Evolutionary conservation across 164 flowering plant genomes (phyloP).

Genomic region (Houttuynia cordata): DNA sequence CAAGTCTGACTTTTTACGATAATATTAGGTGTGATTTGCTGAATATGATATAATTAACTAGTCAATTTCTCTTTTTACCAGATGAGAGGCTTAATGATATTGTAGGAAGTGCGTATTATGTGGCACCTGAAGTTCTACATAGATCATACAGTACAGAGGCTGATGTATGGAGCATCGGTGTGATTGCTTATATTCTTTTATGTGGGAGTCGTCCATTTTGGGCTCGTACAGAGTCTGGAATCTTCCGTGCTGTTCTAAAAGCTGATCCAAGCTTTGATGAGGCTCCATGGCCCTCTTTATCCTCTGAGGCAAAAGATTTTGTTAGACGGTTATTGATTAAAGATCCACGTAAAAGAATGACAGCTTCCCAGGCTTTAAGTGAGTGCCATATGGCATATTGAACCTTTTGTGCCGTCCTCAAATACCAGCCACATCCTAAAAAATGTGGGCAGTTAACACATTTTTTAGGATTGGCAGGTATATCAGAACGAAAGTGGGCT

Average conservation of each 20-base stretch:
- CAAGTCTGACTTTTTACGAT: too few relatives aligned
- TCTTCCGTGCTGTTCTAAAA: constrained; percentile 75
- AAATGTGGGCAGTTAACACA: too few relatives aligned
- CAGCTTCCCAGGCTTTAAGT: constrained; percentile 88
- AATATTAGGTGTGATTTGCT: too few relatives aligned
- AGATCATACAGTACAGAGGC: constrained; percentile 89
- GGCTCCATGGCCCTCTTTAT: constrained; percentile 75
- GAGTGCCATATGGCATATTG: constrained; percentile 19
- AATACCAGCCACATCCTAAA: too few relatives aligned
- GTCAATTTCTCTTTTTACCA: constrained; percentile 21
- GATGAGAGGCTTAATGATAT: constrained; percentile 97
- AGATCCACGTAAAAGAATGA: constrained; percentile 74
- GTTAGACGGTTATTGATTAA: constrained; percentile 66
- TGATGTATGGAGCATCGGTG: constrained; percentile 98
- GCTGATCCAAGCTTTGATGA: constrained; percentile 89
- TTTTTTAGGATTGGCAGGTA: too few relatives aligned
- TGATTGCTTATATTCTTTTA: constrained; percentile 80
- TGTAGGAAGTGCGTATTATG: constrained; percentile 98
- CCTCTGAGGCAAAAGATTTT: constrained; percentile 80
- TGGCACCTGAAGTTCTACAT: constrained; percentile 94
- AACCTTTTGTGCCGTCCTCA: too few relatives aligned
- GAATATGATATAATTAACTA: neutral
- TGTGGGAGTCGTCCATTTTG: constrained; percentile 99
- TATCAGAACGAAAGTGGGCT: too few relatives aligned
- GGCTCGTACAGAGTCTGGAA: constrained; percentile 96